Evolutionary conservation across 148 eudicot species (phyloP).

Genomic region (Selenicereus undatus): DNA sequence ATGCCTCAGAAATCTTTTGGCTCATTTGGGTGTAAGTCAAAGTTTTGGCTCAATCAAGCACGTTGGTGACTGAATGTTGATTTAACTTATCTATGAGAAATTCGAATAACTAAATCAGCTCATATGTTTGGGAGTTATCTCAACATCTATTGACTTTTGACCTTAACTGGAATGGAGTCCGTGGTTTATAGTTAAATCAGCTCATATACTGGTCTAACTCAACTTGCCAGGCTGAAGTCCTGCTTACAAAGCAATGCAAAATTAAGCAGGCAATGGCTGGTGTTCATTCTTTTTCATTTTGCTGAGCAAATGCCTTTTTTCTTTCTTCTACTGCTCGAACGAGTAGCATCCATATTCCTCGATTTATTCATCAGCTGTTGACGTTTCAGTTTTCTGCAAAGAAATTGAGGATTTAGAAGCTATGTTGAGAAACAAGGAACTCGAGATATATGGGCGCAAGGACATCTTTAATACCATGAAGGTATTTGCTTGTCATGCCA

Average conservation of each 20-base stretch:
- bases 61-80: too few relatives aligned
- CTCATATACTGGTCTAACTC: too few relatives aligned
- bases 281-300: neutral
- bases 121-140: too few relatives aligned
- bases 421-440: slow-evolving; percentile 31
- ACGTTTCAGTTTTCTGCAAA: slow-evolving; percentile 35
- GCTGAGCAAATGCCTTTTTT: neutral
- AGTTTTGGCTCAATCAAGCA: too few relatives aligned
- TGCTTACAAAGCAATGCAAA: slow-evolving; percentile 61
- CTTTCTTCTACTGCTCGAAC: neutral
- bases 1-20: too few relatives aligned
- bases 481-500: slow-evolving; percentile 30
- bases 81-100: too few relatives aligned
- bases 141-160: too few relatives aligned
- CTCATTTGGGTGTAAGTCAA: too few relatives aligned
- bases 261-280: slow-evolving; percentile 47
- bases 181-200: too few relatives aligned
- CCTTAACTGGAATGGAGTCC: too few relatives aligned
- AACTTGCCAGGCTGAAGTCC: slow-evolving; percentile 59
- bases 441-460: slow-evolving; percentile 26
- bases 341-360: neutral
- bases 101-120: too few relatives aligned
- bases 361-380: neutral
- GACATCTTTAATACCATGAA: slow-evolving; percentile 37
- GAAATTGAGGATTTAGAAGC: slow-evolving; percentile 58